A percentile compares a stretch with the other conserved stretches of the same genome.
These are phyloP conservation scores for Helianthus tuberosus DNA, from an alignment of 129 eudicot genomes.

Conservation along the genomic window DNA sequence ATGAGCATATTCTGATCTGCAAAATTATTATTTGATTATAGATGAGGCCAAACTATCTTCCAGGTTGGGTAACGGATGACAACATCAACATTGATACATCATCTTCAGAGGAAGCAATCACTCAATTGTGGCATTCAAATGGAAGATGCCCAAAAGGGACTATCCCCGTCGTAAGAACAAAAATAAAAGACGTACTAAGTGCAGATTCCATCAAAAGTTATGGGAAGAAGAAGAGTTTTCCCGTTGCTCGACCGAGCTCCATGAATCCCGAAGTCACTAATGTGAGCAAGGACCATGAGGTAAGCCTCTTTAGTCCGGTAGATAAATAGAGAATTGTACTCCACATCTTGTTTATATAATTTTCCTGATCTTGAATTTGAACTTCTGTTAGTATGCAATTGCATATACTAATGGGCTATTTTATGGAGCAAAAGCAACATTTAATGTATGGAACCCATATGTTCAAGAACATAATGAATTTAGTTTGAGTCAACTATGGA, in stretches of 20 bases:
- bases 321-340: neutral
- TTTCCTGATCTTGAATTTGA: constrained; percentile 17
- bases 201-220: constrained; percentile 58
- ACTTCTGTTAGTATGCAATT: constrained; percentile 73
- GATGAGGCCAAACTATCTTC: constrained; percentile 74
- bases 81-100: constrained; percentile 28
- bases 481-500: constrained; percentile 79
- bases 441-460: constrained; percentile 82
- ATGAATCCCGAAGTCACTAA: constrained; percentile 55
- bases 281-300: constrained; percentile 66
- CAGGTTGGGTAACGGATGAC: constrained; percentile 54
- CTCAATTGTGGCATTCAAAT: constrained; percentile 70
- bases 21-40: constrained; percentile 8
- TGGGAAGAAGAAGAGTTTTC: constrained; percentile 58
- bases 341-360: neutral
- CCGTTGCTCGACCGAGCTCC: constrained; percentile 46
- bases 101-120: constrained; percentile 15
- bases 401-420: constrained; percentile 71
- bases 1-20: neutral
- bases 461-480: constrained; percentile 75
- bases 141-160: constrained; percentile 74
- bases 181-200: constrained; percentile 59
- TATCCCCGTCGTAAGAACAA: constrained; percentile 74
- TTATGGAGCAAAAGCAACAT: constrained; percentile 87
- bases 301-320: neutral